A percentile compares a stretch with the other conserved stretches of the same genome.
These are phyloP conservation scores for Macrolepiota albuminosa DNA, from an alignment of 768 basidiomycete genomes.

Conservation along the genomic window DNA sequence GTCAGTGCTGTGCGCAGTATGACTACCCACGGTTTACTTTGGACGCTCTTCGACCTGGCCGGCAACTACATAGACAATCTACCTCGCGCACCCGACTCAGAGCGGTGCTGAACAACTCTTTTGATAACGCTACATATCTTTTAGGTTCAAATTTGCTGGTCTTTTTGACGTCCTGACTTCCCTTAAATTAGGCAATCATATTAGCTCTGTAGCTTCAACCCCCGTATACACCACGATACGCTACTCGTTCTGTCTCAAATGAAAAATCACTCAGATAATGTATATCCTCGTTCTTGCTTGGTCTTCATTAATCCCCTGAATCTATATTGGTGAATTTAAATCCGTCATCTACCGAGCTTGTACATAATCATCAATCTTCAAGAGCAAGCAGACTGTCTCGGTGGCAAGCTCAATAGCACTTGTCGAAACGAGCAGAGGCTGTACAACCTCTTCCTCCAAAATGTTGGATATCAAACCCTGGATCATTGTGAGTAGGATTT, in stretches of 20 bases:
- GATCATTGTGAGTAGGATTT: background rate
- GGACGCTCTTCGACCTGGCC: constrained; percentile 88
- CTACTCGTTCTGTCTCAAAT: background rate
- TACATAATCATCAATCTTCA: constrained; percentile 95
- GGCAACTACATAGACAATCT: constrained; percentile 67
- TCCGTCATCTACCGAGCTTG: constrained; percentile 50
- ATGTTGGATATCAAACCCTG: constrained; percentile 97
- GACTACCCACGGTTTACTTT: constrained; percentile 88
- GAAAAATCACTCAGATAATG: constrained; percentile 1
- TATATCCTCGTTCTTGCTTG: background rate
- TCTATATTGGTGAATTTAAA: background rate
- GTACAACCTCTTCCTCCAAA: constrained; percentile 94
- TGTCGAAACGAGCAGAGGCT: constrained; percentile 91
- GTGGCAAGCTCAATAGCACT: constrained; percentile 94
- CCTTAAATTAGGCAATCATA: constrained; percentile 16
- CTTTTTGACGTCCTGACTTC: background rate
- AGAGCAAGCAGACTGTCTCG: constrained; percentile 92
- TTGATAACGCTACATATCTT: background rate
- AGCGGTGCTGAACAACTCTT: constrained; percentile 13
- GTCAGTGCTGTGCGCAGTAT: constrained; percentile 91
- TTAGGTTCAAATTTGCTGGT: constrained; percentile 5
- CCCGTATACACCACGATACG: constrained; percentile 7
- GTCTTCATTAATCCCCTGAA: background rate
- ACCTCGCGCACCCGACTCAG: constrained; percentile 29
- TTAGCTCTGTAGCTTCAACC: constrained; percentile 16